These are phyloP conservation scores for Biscogniauxia mediterranea DNA, from an alignment of 2,329 filamentous ascomycete species.

Conservation along the genomic window DNA sequence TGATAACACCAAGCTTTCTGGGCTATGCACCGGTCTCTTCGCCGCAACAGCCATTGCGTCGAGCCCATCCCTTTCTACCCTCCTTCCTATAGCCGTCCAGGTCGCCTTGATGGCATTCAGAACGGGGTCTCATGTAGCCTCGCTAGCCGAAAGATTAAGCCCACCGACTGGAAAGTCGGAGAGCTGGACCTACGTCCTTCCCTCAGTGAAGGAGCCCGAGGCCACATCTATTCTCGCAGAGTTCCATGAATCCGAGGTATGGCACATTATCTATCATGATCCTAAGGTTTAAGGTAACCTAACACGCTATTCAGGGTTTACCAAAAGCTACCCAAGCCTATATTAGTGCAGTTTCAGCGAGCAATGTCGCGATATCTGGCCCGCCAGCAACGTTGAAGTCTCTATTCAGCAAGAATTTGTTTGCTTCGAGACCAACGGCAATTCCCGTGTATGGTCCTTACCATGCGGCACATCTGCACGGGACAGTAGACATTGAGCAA, in stretches of 20 bases:
- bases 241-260: slow-evolving; percentile 58
- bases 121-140: slow-evolving; percentile 55
- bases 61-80: slow-evolving; percentile 58
- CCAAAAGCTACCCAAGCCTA: slow-evolving; percentile 49
- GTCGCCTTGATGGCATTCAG: slow-evolving; percentile 66
- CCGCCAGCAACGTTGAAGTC: slow-evolving; percentile 48
- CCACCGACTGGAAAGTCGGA: slow-evolving; percentile 45
- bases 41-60: slow-evolving; percentile 67
- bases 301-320: slow-evolving; percentile 35
- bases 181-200: slow-evolving; percentile 66
- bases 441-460: slow-evolving; percentile 57
- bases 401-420: slow-evolving; percentile 40
- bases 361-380: slow-evolving; percentile 53
- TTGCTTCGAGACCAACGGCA: slow-evolving; percentile 42
- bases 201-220: slow-evolving; percentile 51
- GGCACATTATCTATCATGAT: slow-evolving; percentile 15
- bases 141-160: slow-evolving; percentile 46
- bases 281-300: slow-evolving; percentile 1
- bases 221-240: slow-evolving; percentile 49
- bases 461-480: slow-evolving; percentile 55
- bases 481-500: slow-evolving; percentile 40
- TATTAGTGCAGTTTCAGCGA: slow-evolving; percentile 50
- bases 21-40: slow-evolving; percentile 67
- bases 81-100: slow-evolving; percentile 62
- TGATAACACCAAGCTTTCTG: slow-evolving; percentile 55